These are phyloP conservation scores for Globisporangium megalacanthum DNA, from an alignment of 352 stramenopile genomes.

Conservation along the genomic window DNA sequence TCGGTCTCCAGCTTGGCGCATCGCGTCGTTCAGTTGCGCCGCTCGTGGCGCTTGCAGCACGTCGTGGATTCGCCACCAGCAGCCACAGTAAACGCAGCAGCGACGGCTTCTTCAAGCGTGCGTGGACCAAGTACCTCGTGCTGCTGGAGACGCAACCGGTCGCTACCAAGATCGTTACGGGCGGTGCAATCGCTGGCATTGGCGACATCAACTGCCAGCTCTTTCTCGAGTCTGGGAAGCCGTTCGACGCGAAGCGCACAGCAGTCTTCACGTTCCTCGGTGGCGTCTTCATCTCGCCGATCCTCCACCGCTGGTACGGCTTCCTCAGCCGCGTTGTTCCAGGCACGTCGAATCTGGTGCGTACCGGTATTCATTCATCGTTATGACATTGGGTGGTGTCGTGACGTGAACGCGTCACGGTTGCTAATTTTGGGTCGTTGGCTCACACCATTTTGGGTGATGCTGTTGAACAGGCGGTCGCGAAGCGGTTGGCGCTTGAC, in stretches of 20 bases:
- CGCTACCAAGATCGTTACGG: constrained; percentile 63
- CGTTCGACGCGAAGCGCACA: constrained; percentile 42
- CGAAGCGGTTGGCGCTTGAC: constrained; percentile 67
- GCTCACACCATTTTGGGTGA: background rate
- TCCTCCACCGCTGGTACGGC: constrained; percentile 76
- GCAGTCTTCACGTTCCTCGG: constrained; percentile 69
- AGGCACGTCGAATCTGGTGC: constrained; percentile 23
- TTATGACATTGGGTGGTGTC: background rate
- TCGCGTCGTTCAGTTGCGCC: background rate
- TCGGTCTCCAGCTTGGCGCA: background rate
- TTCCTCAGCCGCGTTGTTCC: constrained; percentile 40
- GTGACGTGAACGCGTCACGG: background rate
- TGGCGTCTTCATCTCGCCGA: constrained; percentile 54
- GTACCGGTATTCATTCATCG: too few species aligned
- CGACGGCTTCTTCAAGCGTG: constrained; percentile 16
- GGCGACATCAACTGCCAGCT: constrained; percentile 73
- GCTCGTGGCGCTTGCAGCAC: background rate
- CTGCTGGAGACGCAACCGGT: constrained; percentile 55
- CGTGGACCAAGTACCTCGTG: constrained; percentile 48
- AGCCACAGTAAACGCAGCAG: background rate
- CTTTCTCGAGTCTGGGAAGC: constrained; percentile 29
- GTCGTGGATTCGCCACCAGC: background rate
- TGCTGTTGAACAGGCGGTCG: constrained; percentile 31
- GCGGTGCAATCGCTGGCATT: constrained; percentile 45
- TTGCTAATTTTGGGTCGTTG: background rate